Conservation (phyloP, 2,329 filamentous ascomycete species). For the Calonectria fujianensis region DNA sequence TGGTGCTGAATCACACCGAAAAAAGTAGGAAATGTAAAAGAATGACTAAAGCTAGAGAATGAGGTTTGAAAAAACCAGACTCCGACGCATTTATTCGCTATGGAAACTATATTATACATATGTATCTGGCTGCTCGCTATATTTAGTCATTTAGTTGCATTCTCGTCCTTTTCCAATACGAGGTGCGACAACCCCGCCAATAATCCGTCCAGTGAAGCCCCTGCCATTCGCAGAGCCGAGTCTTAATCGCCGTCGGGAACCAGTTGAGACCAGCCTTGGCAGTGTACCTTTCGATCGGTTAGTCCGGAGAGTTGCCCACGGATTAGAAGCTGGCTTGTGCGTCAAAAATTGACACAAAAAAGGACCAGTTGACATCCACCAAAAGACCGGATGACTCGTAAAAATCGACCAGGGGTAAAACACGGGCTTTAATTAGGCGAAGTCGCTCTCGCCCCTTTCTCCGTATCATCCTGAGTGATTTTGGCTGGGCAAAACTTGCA, state of each 20-base stretch:
- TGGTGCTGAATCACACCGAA: neutral
- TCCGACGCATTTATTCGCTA: neutral
- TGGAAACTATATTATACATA: neutral
- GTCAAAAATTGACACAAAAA: neutral
- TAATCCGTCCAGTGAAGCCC: constrained; percentile 14
- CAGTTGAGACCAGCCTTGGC: neutral
- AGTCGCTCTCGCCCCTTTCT: neutral
- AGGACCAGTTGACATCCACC: constrained; percentile 6
- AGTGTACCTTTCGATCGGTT: constrained; percentile 3
- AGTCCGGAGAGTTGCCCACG: neutral
- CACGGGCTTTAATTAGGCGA: neutral
- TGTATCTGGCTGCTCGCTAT: neutral
- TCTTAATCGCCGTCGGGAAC: neutral
- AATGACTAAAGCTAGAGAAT: constrained; percentile 1
- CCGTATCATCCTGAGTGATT: neutral
- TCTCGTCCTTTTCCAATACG: constrained; percentile 2
- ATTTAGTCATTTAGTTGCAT: neutral
- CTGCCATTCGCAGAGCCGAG: neutral
- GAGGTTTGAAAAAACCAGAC: neutral
- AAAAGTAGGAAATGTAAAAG: neutral
- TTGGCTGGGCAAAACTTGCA: neutral
- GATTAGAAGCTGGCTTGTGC: neutral
- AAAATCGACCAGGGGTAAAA: neutral
- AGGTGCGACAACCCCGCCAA: neutral
- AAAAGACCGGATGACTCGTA: neutral